A percentile compares a stretch with the other conserved stretches of the same genome.
phyloP scores from a whole-genome alignment of 441 rosid genomes.

The Croton setiger region DNA sequence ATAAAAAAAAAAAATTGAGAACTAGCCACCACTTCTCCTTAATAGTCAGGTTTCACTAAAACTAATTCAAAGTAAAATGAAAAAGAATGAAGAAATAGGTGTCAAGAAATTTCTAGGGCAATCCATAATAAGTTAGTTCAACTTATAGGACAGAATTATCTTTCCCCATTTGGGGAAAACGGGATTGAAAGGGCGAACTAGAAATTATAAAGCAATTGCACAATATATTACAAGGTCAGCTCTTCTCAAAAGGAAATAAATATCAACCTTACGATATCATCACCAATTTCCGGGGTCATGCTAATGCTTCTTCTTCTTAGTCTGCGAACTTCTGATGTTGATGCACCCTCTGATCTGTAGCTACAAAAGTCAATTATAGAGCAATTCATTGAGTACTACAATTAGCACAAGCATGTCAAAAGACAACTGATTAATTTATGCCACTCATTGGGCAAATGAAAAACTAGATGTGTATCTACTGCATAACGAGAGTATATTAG shows the following conservation, averaged over 20 bases:
- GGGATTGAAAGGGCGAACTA: neutral
- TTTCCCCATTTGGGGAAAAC: neutral
- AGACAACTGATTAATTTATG: neutral
- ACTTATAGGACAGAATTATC: neutral
- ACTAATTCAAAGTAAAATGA: neutral
- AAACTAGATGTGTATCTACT: neutral
- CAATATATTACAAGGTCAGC: neutral
- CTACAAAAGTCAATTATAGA: slow-evolving; percentile 29
- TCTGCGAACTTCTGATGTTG: slow-evolving; percentile 78
- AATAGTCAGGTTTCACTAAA: neutral
- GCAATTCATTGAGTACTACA: slow-evolving; percentile 17
- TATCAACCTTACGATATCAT: slow-evolving; percentile 96
- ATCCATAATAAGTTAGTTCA: neutral
- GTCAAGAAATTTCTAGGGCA: neutral
- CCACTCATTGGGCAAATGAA: neutral
- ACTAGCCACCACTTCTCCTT: neutral
- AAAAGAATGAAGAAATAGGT: neutral
- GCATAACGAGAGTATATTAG: neutral
- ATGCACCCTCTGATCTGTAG: slow-evolving; percentile 81
- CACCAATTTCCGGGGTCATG: slow-evolving; percentile 99
- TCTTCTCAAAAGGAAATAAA: slow-evolving; percentile 24
- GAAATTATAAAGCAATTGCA: neutral
- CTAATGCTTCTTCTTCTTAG: slow-evolving; percentile 97
- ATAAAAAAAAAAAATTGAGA: neutral
- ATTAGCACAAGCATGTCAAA: neutral